Evolutionary conservation across 768 basidiomycete species (phyloP).

Genomic region (Lentinula raphanica): DNA sequence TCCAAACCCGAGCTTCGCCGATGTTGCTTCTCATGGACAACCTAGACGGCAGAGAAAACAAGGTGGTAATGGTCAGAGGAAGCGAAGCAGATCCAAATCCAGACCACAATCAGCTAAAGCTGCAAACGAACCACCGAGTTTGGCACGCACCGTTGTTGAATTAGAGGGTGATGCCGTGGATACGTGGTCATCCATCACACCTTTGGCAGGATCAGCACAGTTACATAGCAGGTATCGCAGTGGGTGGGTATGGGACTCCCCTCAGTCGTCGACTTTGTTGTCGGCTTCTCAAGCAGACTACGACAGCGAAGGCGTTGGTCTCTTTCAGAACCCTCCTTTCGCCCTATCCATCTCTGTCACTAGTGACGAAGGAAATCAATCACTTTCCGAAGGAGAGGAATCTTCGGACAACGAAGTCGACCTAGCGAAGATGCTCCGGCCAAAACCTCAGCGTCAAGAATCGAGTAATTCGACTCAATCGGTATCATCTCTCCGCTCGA

Average conservation of each 20-base stretch:
- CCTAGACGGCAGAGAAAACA: neutral
- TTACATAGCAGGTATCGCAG: neutral
- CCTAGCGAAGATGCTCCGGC: conserved; percentile 1
- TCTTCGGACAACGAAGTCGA: conserved; percentile 4
- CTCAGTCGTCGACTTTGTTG: neutral
- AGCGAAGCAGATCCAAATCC: neutral
- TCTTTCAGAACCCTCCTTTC: neutral
- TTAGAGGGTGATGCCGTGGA: neutral
- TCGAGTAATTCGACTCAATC: neutral
- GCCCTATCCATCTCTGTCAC: neutral
- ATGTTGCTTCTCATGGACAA: neutral
- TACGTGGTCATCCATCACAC: neutral
- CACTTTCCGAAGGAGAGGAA: neutral
- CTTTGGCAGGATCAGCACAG: neutral
- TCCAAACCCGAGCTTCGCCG: neutral
- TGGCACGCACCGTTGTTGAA: neutral
- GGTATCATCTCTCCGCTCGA: neutral
- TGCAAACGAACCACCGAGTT: neutral
- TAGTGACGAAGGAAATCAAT: neutral
- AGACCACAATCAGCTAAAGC: neutral
- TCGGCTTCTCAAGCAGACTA: neutral
- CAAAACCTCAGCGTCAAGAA: conserved; percentile 4
- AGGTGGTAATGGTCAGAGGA: neutral
- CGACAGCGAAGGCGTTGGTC: neutral
- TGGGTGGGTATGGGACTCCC: neutral